Conservation (phyloP, 352 stramenopile genomes). For the Globisporangium iwayamae region DNA sequence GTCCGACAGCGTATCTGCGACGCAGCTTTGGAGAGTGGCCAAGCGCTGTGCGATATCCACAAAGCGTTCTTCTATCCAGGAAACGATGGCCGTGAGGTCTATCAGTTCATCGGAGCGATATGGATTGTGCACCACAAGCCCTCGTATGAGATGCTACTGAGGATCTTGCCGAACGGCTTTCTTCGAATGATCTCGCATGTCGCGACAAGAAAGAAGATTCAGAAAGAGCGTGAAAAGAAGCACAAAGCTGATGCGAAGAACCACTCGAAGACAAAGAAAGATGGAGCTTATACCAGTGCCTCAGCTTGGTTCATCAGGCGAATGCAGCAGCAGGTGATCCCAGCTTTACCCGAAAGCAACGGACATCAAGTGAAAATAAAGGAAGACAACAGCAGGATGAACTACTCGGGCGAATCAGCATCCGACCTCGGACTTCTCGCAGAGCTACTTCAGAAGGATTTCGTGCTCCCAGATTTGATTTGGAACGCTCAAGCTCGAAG, state of each 20-base stretch:
- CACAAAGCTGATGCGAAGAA: conserved; percentile 27
- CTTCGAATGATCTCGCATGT: conserved; percentile 70
- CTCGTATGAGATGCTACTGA: conserved; percentile 63
- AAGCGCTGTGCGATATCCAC: conserved; percentile 55
- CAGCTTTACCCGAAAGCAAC: conserved; percentile 27
- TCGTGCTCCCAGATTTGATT: conserved; percentile 74
- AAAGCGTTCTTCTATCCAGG: conserved; percentile 69
- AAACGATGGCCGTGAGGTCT: conserved; percentile 55
- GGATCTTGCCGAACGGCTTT: conserved; percentile 68
- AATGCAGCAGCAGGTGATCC: conserved; percentile 58
- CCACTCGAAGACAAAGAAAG: conserved; percentile 26
- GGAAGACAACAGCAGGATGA: conserved; percentile 51
- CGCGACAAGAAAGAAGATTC: conserved; percentile 54
- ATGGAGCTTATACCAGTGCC: conserved; percentile 11
- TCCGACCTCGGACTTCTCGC: conserved; percentile 65
- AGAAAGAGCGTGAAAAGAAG: conserved; percentile 43
- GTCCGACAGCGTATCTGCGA: conserved; percentile 67
- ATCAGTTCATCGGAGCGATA: conserved; percentile 71
- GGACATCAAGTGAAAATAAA: conserved; percentile 28
- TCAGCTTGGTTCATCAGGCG: conserved; percentile 66
- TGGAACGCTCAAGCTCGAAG: conserved; percentile 60
- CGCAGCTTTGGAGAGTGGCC: conserved; percentile 51
- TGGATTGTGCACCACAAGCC: conserved; percentile 75
- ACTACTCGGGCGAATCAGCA: conserved; percentile 72
- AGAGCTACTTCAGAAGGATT: conserved; percentile 65